Conservation (phyloP, 345 rosid species). For the Kernera saxatilis region DNA sequence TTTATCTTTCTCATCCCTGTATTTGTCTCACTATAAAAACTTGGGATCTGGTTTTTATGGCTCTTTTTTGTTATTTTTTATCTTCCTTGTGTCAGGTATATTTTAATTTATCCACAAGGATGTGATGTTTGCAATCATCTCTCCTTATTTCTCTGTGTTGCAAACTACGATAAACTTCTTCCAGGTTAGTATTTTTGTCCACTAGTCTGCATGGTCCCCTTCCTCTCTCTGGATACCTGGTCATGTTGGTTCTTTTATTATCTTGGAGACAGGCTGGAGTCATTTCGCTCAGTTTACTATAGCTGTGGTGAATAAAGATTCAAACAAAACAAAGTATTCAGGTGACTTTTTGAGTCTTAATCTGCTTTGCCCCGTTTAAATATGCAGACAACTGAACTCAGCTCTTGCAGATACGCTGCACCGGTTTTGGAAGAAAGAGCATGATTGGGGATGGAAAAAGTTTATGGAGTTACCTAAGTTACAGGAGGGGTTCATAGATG, state of each 20-base stretch:
- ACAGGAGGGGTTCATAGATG: constrained; percentile 83
- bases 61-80: neutral
- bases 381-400: constrained; percentile 27
- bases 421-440: constrained; percentile 99
- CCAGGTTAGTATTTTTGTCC: constrained; percentile 58
- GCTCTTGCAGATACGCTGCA: constrained; percentile 77
- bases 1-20: neutral
- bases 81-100: constrained; percentile 58
- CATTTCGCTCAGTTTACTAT: constrained; percentile 99
- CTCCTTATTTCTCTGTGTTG: constrained; percentile 94
- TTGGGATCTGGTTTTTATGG: neutral
- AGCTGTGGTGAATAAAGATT: constrained; percentile 88
- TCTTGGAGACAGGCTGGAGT: constrained; percentile 77
- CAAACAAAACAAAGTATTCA: constrained; percentile 81
- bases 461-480: constrained; percentile 93
- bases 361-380: neutral
- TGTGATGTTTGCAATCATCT: constrained; percentile 98
- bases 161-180: constrained; percentile 91
- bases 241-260: constrained; percentile 3
- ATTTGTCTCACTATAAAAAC: neutral
- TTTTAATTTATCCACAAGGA: constrained; percentile 95
- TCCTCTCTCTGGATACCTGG: neutral
- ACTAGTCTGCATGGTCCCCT: neutral
- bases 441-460: constrained; percentile 99
- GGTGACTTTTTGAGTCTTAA: constrained; percentile 35